Base-by-base conservation (phyloP, 331 rosid species). In the Malus hybrid region DNA sequence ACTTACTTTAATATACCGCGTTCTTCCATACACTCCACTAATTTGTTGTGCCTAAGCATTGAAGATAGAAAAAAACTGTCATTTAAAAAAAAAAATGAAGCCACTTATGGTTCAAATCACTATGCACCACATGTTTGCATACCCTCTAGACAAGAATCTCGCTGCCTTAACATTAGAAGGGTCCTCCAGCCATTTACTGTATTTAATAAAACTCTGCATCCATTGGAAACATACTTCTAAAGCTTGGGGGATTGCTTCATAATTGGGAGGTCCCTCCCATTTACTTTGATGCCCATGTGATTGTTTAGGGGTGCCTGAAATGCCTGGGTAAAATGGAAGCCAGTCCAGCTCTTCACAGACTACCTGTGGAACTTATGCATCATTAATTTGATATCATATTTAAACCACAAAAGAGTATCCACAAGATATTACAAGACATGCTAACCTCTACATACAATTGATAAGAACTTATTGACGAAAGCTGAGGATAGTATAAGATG, bases 261-360 rank as follows among this genome's bases (percentile, higher is more conserved):
- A 79, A 86, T 86, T 89, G 68, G 96, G 97, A 78, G 96, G 96
- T 77, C 84, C 90, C 70, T 90, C 97, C 76, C 83, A 77, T 83
- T 89, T 79, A 79, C 79, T 89, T 82, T 36, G 82, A 81, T 92
- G 99, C 73, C 79, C 84, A 12, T 88, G 89, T 7, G 76, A 74
- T 84, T 84, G 92, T 77, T 84, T 90, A 74, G 88, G 75, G 61
- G 77, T 63, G 77, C 88, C 86, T 68, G 71, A 68, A 72, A 82
- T 83, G 70, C 92, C 90, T 19, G 97, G 97, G 83, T 92, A 95
- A 88, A 92, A 92, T 63, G 93, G 90, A 77, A 95, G 93, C 99
- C 99, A 95, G 53, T 95, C 97, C 84, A 95, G 86, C 88, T 95
- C 99, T 88, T 95, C 99, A 77, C 99, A 92, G 79, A 95, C 99